These are phyloP conservation scores for Nemania diffusa DNA, from an alignment of 2,329 filamentous ascomycete genomes.

Conservation along the genomic window DNA sequence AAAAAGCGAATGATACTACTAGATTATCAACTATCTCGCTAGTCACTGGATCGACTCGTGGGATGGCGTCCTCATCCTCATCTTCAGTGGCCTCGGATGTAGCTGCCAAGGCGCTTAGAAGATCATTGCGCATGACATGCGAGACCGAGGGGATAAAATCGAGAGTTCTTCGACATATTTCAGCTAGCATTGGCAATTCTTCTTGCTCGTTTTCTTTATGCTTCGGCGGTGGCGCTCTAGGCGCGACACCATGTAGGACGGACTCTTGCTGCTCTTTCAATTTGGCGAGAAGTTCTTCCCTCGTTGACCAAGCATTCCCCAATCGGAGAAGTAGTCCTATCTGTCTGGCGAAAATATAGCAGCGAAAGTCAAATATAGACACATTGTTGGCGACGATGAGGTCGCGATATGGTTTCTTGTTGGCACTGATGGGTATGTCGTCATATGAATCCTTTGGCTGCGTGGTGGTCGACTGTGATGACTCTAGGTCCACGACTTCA, in stretches of 20 bases:
- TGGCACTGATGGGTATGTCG: slow-evolving; percentile 70
- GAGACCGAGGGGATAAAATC: slow-evolving; percentile 86
- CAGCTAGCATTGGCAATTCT: slow-evolving; percentile 81
- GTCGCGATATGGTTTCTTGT: slow-evolving; percentile 85
- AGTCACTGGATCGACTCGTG: slow-evolving; percentile 50
- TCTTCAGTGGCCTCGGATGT: slow-evolving; percentile 53
- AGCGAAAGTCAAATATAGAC: slow-evolving; percentile 93
- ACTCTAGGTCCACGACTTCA: slow-evolving; percentile 63
- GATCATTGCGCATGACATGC: slow-evolving; percentile 80
- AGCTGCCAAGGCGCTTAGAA: slow-evolving; percentile 69
- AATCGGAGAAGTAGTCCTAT: slow-evolving; percentile 82
- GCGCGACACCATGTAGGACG: slow-evolving; percentile 66
- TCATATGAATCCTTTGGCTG: slow-evolving; percentile 56
- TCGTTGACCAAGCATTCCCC: slow-evolving; percentile 75
- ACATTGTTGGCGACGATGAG: slow-evolving; percentile 95
- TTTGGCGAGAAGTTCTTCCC: slow-evolving; percentile 70
- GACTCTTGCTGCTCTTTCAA: slow-evolving; percentile 71
- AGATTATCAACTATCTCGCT: slow-evolving; percentile 75
- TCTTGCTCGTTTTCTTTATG: slow-evolving; percentile 70
- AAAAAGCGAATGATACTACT: slow-evolving; percentile 81
- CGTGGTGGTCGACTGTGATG: slow-evolving; percentile 46
- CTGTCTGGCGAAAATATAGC: slow-evolving; percentile 92
- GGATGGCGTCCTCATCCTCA: slow-evolving; percentile 44
- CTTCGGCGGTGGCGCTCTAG: slow-evolving; percentile 59
- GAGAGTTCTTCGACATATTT: slow-evolving; percentile 83